A percentile compares a stretch with the other conserved stretches of the same genome.
phyloP scores from a whole-genome alignment of 1,139 yeast genomes.

The Pichia sp. region DNA sequence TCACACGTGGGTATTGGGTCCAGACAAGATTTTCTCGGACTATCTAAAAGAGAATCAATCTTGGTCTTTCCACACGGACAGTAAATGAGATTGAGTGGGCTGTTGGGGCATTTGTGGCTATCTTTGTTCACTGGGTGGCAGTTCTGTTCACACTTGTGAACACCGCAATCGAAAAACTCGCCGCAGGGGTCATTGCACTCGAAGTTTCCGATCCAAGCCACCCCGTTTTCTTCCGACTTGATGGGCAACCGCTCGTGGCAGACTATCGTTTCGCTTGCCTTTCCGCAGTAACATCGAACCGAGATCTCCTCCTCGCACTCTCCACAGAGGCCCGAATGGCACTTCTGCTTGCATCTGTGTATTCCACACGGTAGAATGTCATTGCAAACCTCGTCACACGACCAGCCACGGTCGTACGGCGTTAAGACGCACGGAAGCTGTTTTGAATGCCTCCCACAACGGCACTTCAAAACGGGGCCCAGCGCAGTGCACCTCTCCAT shows the following conservation, averaged over 20 bases:
- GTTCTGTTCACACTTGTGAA: constrained; percentile 52
- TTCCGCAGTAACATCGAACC: constrained; percentile 74
- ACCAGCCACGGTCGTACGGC: constrained; percentile 64
- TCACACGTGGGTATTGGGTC: constrained; percentile 79
- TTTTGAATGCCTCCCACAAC: constrained; percentile 64
- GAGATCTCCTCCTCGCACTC: constrained; percentile 46
- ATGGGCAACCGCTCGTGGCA: constrained; percentile 48
- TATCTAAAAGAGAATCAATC: constrained; percentile 37
- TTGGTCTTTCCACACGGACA: constrained; percentile 74
- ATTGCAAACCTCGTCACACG: constrained; percentile 59
- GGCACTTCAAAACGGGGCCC: constrained; percentile 66
- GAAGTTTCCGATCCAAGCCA: constrained; percentile 58
- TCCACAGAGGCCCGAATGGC: constrained; percentile 83
- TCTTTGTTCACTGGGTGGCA: constrained; percentile 50
- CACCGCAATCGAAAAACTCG: constrained; percentile 58
- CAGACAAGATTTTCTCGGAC: constrained; percentile 55
- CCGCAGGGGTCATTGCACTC: constrained; percentile 52
- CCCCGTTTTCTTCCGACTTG: constrained; percentile 29
- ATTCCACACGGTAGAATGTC: constrained; percentile 64
- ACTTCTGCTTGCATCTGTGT: constrained; percentile 54
- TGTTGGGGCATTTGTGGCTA: constrained; percentile 52
- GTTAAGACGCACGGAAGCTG: constrained; percentile 74
- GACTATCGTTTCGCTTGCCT: constrained; percentile 38
- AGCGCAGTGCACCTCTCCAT: constrained; percentile 70
- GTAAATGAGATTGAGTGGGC: constrained; percentile 54